Evolutionary conservation across 2,329 filamentous ascomycete species (phyloP), one percentile per base, ranked within the genome.

Genomic region (Sporothrix pseudoabietina): DNA sequence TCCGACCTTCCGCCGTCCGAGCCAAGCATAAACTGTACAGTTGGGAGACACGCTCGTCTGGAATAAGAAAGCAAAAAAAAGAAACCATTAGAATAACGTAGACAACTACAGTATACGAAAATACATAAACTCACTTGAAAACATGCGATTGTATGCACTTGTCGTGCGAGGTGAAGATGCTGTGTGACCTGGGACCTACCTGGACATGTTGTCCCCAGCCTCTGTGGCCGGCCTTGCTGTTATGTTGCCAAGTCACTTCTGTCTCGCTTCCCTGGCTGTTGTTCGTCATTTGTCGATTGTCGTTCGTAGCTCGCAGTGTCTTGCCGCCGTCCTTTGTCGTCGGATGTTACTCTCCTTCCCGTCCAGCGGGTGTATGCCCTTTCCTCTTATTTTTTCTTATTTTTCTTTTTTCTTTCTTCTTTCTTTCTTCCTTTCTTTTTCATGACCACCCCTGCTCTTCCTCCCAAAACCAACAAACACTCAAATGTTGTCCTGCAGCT

Each of bases 91-190:
- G 44, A 49, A 16, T 9, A 7, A 30, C 39, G 22, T 8, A 61
- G 6, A 61, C 26, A 26, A 47, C 22, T 41, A 39, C 47, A 71
- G 35, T 16, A 49, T 22, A 71, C 14, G 30, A 65, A 30, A 54
- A 52, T 8, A 63, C 54, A 47, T 7, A 39, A 9, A 6, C 12
- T 3, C n/a, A 66, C 12, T n/a, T 26, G 16, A 65, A 65, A 47
- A 47, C 39, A 47, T 30, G 22, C n/a, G 5, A 30, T 22, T 30
- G 39, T n/a, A 68, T 52, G 26, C 44, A 52, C 26, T 22, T 47
- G 61, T 52, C 65, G 16, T 68, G 26, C 65, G 65, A 68, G 44
- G 44, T 52, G 26, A 52, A 52, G 22, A 69, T 19, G 66, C 32
- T 69, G 47, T 55, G 47, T 69, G 30, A 69, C 66, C 30, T 54